These are phyloP conservation scores for Pyrus pyrifolia DNA, from an alignment of 306 rosid species.

Conservation along the genomic window DNA sequence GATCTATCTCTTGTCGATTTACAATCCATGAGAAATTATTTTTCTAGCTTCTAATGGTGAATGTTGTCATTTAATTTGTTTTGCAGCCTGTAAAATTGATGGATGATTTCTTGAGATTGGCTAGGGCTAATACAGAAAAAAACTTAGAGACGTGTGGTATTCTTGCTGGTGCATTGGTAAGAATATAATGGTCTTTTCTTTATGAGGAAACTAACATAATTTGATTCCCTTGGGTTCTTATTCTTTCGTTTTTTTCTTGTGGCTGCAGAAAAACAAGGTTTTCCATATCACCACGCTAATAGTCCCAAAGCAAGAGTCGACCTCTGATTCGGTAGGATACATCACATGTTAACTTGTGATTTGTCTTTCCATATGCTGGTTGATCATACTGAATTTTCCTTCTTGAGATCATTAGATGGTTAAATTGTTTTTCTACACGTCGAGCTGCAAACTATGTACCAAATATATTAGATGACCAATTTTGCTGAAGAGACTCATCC, in stretches of 20 bases:
- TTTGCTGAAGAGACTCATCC: background rate
- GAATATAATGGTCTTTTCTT: background rate
- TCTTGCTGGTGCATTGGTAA: constrained; percentile 95
- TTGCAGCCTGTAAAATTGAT: constrained; percentile 88
- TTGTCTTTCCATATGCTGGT: constrained; percentile 7
- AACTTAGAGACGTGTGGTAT: constrained; percentile 94
- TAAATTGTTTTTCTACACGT: background rate
- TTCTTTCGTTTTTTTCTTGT: constrained; percentile 23
- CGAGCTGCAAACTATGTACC: background rate
- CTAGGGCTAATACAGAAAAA: constrained; percentile 67
- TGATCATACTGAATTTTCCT: background rate
- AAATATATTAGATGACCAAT: background rate
- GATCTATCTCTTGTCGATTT: constrained; percentile 4
- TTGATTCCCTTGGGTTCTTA: constrained; percentile 24
- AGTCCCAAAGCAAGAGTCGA: constrained; percentile 96
- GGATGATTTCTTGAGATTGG: constrained; percentile 88
- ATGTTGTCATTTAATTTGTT: constrained; percentile 11
- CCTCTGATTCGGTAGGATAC: constrained; percentile 87
- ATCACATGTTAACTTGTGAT: constrained; percentile 10
- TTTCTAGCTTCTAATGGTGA: constrained; percentile 12
- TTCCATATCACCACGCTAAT: constrained; percentile 89
- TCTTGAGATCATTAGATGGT: background rate
- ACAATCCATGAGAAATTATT: constrained; percentile 7
- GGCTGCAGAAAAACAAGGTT: constrained; percentile 87
- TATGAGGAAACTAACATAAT: background rate